phyloP scores from a whole-genome alignment of 1,139 yeast species.

The Blastobotrys ciferrii region DNA sequence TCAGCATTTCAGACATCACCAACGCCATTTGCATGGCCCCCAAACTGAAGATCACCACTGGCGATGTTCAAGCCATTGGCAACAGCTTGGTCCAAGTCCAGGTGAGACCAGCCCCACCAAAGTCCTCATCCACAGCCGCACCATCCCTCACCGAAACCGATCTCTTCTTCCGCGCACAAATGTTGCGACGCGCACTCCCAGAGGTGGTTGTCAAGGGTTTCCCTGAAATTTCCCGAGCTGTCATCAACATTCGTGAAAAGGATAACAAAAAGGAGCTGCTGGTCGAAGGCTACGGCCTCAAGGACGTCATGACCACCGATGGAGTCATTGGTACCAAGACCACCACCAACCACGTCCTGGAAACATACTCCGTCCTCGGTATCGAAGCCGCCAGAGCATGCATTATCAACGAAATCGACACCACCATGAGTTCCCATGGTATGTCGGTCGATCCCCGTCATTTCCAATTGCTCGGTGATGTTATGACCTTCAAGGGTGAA shows the following conservation, averaged over 20 bases:
- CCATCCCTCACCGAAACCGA: conserved; percentile 49
- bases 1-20: conserved; percentile 82
- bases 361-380: conserved; percentile 86
- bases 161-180: conserved; percentile 85
- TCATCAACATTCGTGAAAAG: conserved; percentile 81
- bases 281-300: conserved; percentile 96
- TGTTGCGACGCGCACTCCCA: conserved; percentile 80
- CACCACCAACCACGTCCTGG: conserved; percentile 86
- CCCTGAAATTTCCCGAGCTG: conserved; percentile 89
- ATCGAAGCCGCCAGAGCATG: conserved; percentile 96
- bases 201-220: conserved; percentile 89
- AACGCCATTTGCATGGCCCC: conserved; percentile 81
- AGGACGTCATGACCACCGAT: conserved; percentile 95
- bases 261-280: conserved; percentile 84
- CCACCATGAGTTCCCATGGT: conserved; percentile 98
- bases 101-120: conserved; percentile 58
- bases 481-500: conserved; percentile 98
- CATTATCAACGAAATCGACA: conserved; percentile 90
- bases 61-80: conserved; percentile 70
- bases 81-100: conserved; percentile 71
- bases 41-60: conserved; percentile 74
- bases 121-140: conserved; percentile 42
- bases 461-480: conserved; percentile 94
- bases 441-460: conserved; percentile 99
- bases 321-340: conserved; percentile 92